Base-by-base conservation (phyloP, 176 grass and related monocot species). In the Phoenix roebelenii region DNA sequence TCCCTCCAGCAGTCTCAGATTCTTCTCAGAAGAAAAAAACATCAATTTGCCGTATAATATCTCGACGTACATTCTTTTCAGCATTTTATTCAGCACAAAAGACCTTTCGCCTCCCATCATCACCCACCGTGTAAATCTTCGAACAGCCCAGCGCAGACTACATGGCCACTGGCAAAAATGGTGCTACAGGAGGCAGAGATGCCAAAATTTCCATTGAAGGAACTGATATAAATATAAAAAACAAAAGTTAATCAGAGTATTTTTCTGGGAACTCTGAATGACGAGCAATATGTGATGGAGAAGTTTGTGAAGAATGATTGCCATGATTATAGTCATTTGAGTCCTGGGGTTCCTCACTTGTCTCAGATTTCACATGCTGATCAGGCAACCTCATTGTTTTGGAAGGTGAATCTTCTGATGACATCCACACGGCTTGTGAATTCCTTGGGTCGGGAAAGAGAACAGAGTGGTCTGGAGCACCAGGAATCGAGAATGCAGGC, bases 361-460 rank as follows among this genome's bases (percentile, higher is more conserved):
- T 64, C 23, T 62, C 30, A 10, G 23, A 61, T 17, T 18, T 61
- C 19, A 16, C n/a, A 15, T 50, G 44, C 44, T 51, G 61, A 64
- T 64, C 61, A 64, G 48, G 48, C 39, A 64, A 64, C 20, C 51
- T 65, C 7, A 22, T 16, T 64, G 48, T 17, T 7, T 51, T 64
- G 44, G 22, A 50, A 50, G 61, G 50, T 25, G 44, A 49, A 51
- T 64, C 50, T 24, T 51, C 61, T 22, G 61, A 10, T 25, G 56
- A 25, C 16, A 49, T 64, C 61, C 61, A 51, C 24, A 65, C 9
- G 15, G 25, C 30, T 24, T 65, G 48, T 25, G 25, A 25, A 51
- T 22, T 52, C 48, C 49, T 50, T 9, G n/a, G 23, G 49, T 26
- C 6, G 22, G 51, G 51, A 55, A 67, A 55, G 10, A 35, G n/a